phyloP scores from a whole-genome alignment of 352 stramenopile species.

The Globisporangium cystogenes region DNA sequence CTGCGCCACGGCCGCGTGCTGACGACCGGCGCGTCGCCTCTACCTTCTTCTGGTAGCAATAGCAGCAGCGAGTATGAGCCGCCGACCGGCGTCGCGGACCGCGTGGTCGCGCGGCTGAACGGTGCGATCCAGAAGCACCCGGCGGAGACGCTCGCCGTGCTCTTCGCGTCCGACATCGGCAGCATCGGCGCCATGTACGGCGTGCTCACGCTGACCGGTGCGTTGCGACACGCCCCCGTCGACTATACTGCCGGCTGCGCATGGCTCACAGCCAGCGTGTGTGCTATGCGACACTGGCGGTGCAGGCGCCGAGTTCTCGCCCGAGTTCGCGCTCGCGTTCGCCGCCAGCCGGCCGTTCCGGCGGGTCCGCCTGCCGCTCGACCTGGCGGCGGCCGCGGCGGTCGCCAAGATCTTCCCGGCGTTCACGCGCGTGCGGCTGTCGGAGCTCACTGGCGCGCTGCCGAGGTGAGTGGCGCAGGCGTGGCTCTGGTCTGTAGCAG shows the following conservation, averaged over 20 bases:
- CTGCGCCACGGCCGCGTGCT: neutral
- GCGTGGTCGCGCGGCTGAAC: conserved; percentile 72
- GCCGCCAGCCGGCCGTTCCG: conserved; percentile 79
- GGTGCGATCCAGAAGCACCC: conserved; percentile 68
- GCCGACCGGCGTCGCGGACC: conserved; percentile 38
- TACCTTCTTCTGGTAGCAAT: neutral
- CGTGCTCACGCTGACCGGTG: conserved; percentile 54
- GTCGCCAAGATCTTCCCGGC: conserved; percentile 66
- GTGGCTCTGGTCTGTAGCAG: neutral
- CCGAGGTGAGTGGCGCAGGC: conserved; percentile 33
- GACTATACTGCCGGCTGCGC: neutral
- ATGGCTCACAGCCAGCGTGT: neutral
- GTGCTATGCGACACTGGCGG: neutral
- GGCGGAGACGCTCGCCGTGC: conserved; percentile 63
- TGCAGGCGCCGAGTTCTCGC: conserved; percentile 63
- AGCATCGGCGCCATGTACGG: conserved; percentile 78
- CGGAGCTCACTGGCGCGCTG: conserved; percentile 49
- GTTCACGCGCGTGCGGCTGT: conserved; percentile 67
- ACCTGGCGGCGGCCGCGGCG: conserved; percentile 59
- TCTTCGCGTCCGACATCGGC: conserved; percentile 79
- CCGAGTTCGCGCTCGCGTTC: conserved; percentile 84
- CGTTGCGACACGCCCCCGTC: neutral
- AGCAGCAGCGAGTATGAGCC: neutral
- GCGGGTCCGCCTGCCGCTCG: conserved; percentile 69
- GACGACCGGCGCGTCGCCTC: neutral